These are phyloP conservation scores for Phytophthora constricta DNA, from an alignment of 352 stramenopile species.

Conservation along the genomic window DNA sequence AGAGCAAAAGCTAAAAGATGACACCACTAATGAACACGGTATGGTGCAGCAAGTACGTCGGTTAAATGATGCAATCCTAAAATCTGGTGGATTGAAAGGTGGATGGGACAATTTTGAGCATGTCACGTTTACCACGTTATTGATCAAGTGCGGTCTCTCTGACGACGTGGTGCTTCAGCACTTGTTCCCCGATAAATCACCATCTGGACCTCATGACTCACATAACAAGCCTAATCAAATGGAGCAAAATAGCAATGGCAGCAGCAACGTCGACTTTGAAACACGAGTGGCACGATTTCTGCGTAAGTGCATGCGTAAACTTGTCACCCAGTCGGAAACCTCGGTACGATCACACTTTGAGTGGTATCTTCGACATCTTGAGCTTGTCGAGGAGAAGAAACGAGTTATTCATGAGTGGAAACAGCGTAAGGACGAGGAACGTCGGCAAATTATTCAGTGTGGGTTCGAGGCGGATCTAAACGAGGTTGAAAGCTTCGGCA, in stretches of 20 bases:
- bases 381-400: conserved; percentile 70
- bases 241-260: conserved; percentile 1
- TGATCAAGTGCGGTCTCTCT: conserved; percentile 56
- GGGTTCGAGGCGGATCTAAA: conserved; percentile 38
- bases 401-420: conserved; percentile 65
- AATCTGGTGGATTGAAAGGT: conserved; percentile 57
- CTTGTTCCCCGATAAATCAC: conserved; percentile 8
- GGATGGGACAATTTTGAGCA: conserved; percentile 72
- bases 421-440: conserved; percentile 53
- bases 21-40: conserved; percentile 33
- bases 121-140: conserved; percentile 42
- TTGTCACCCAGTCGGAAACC: conserved; percentile 62
- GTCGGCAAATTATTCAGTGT: conserved; percentile 51
- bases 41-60: conserved; percentile 56
- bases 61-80: conserved; percentile 61
- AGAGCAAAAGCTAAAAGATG: conserved; percentile 8
- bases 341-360: conserved; percentile 68
- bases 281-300: conserved; percentile 52
- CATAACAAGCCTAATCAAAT: conserved; percentile 20
- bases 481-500: neutral
- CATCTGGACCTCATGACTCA: neutral
- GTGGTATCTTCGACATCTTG: conserved; percentile 69
- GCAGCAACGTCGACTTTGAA: conserved; percentile 42
- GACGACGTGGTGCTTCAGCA: conserved; percentile 53
- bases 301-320: conserved; percentile 52